Conservation (phyloP, 345 rosid species). For the Dipteronia sinensis region DNA sequence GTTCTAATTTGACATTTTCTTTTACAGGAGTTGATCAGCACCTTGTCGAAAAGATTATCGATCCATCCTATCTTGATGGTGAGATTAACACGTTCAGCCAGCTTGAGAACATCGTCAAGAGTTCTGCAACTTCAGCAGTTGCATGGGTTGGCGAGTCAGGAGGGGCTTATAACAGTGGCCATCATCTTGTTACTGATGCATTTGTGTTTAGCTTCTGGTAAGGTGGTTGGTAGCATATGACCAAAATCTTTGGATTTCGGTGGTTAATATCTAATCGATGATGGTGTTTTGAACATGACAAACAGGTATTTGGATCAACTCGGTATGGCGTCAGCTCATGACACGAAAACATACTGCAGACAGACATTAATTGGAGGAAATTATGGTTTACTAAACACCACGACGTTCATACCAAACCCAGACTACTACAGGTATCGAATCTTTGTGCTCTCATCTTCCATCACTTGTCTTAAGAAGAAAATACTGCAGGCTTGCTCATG, state of each 20-base stretch:
- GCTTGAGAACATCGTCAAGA: conserved; percentile 55
- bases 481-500: not conserved
- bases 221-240: conserved; percentile 1
- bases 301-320: conserved; percentile 96
- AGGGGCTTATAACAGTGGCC: conserved; percentile 98
- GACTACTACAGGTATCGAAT: conserved; percentile 75
- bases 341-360: conserved; percentile 89
- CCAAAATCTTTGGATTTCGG: not conserved
- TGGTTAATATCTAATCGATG: conserved; percentile 5
- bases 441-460: not conserved
- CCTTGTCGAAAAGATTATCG: conserved; percentile 66
- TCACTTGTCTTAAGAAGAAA: not conserved
- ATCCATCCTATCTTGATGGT: conserved; percentile 69
- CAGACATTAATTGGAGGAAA: conserved; percentile 90
- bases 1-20: conserved; percentile 18
- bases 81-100: conserved; percentile 51
- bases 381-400: conserved; percentile 77
- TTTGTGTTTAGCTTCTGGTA: conserved; percentile 96
- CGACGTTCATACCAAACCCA: conserved; percentile 82
- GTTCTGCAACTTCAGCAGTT: conserved; percentile 51
- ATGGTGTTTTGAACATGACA: not conserved
- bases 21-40: conserved; percentile 64
- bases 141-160: conserved; percentile 99
- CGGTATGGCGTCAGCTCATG: conserved; percentile 67
- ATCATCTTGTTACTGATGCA: conserved; percentile 72